Percentiles rank a stretch among this genome's conserved stretches.
These are phyloP conservation scores for Xylariaceae sp. DNA, from an alignment of 2,329 filamentous ascomycete genomes.

Conservation along the genomic window DNA sequence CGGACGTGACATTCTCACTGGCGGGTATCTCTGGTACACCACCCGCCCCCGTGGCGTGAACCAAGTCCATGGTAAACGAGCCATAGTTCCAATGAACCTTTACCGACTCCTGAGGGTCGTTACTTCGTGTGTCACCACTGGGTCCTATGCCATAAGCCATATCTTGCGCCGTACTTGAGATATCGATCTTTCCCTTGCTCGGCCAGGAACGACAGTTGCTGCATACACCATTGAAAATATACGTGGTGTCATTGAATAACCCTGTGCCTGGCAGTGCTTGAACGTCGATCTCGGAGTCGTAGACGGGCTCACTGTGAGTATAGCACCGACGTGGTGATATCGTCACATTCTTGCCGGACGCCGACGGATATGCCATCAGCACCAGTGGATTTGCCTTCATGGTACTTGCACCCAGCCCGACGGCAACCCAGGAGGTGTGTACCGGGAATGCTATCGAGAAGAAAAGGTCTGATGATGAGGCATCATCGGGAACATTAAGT, in stretches of 20 bases:
- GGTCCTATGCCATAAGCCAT: conserved; percentile 66
- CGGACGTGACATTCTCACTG: conserved; percentile 36
- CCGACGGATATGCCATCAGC: conserved; percentile 60
- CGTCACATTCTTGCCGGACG: conserved; percentile 56
- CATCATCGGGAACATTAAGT: conserved; percentile 77
- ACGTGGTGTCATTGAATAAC: conserved; percentile 52
- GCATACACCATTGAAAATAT: conserved; percentile 60
- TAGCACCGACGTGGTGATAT: conserved; percentile 60
- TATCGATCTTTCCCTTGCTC: conserved; percentile 49
- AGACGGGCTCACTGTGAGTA: conserved; percentile 60
- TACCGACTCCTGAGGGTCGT: conserved; percentile 53
- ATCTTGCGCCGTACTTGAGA: conserved; percentile 52
- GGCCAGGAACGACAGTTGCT: conserved; percentile 60
- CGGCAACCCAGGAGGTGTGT: conserved; percentile 57
- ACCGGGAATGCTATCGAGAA: conserved; percentile 59
- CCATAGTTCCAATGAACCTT: conserved; percentile 62
- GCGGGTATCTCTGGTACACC: conserved; percentile 50
- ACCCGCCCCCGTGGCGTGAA: conserved; percentile 53
- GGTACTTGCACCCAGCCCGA: conserved; percentile 60
- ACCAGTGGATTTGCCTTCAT: conserved; percentile 59
- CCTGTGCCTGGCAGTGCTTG: conserved; percentile 55
- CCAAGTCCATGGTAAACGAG: conserved; percentile 62
- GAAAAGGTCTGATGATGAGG: conserved; percentile 54
- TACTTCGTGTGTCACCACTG: conserved; percentile 49
- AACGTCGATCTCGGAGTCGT: conserved; percentile 52